A percentile compares a stretch with the other conserved stretches of the same genome.
Evolutionary conservation across 2,329 filamentous ascomycete genomes (phyloP).

Genomic region (Sporothrix inflata): DNA sequence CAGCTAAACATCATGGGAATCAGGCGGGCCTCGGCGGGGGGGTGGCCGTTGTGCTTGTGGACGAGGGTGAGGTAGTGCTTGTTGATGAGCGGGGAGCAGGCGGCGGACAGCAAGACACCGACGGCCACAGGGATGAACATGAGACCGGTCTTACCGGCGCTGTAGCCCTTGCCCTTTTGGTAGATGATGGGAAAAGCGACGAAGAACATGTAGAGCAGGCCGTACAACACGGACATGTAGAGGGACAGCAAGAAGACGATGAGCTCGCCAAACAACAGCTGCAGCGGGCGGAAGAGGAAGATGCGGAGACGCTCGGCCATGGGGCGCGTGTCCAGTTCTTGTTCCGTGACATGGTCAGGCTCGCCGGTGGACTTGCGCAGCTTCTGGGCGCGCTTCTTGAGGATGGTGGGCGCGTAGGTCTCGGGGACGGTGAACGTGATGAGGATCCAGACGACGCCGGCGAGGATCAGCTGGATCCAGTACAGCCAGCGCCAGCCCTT

Average conservation of each 20-base stretch:
- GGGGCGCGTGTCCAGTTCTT: slow-evolving; percentile 75
- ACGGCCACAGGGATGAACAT: slow-evolving; percentile 87
- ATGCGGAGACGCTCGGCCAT: slow-evolving; percentile 69
- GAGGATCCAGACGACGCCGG: slow-evolving; percentile 69
- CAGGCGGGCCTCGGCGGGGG: slow-evolving; percentile 75
- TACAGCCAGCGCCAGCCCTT: slow-evolving; percentile 38
- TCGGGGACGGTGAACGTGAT: slow-evolving; percentile 90
- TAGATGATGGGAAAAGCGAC: slow-evolving; percentile 73
- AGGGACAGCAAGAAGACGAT: slow-evolving; percentile 83
- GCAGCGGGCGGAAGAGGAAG: slow-evolving; percentile 81
- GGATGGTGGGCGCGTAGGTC: slow-evolving; percentile 81
- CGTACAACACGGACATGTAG: slow-evolving; percentile 84
- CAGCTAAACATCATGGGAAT: slow-evolving; percentile 82
- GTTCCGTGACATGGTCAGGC: slow-evolving; percentile 72
- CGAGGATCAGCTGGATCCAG: slow-evolving; percentile 77
- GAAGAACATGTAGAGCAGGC: slow-evolving; percentile 77
- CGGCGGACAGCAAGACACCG: slow-evolving; percentile 67
- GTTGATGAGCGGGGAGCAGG: slow-evolving; percentile 74
- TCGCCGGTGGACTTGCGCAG: slow-evolving; percentile 71
- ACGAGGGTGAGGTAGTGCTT: slow-evolving; percentile 73
- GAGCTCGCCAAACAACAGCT: slow-evolving; percentile 79
- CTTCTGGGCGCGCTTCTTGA: slow-evolving; percentile 70
- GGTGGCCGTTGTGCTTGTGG: slow-evolving; percentile 67
- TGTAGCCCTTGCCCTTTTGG: slow-evolving; percentile 78
- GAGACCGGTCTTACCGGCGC: slow-evolving; percentile 71